Conservation (phyloP, 257 asterid genomes). For the Scutellaria galericulata region DNA sequence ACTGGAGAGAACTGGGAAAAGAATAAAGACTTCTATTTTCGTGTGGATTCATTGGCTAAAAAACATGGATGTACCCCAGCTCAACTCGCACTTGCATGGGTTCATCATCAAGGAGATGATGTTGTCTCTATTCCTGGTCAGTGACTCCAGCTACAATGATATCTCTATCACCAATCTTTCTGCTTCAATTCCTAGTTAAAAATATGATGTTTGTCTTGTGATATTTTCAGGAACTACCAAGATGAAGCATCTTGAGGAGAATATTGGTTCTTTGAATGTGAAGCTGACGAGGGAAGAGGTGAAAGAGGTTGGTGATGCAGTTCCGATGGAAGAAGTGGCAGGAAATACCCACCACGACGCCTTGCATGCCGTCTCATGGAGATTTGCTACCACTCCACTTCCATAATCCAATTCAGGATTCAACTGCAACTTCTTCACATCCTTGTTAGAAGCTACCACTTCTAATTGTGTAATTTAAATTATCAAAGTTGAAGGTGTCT, state of each 20-base stretch:
- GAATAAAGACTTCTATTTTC: constrained; percentile 59
- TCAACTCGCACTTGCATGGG: constrained; percentile 71
- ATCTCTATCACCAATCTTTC: background rate
- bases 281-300: constrained; percentile 55
- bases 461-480: too few species aligned
- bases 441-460: too few species aligned
- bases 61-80: constrained; percentile 60
- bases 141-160: constrained; percentile 9
- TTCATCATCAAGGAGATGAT: constrained; percentile 63
- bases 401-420: constrained; percentile 31
- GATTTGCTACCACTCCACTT: constrained; percentile 56
- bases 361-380: constrained; percentile 39
- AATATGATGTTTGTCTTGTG: background rate
- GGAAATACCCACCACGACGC: constrained; percentile 42
- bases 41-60: constrained; percentile 52
- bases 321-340: constrained; percentile 54
- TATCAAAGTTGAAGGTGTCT: too few species aligned
- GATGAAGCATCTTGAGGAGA: constrained; percentile 57
- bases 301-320: constrained; percentile 53
- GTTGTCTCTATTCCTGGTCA: constrained; percentile 66
- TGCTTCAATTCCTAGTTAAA: background rate
- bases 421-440: too few species aligned
- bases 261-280: constrained; percentile 54
- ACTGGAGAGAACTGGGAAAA: constrained; percentile 65
- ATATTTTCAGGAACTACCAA: constrained; percentile 62